These are phyloP conservation scores for Cardamine resedifolia DNA, from an alignment of 345 rosid genomes.

Conservation along the genomic window DNA sequence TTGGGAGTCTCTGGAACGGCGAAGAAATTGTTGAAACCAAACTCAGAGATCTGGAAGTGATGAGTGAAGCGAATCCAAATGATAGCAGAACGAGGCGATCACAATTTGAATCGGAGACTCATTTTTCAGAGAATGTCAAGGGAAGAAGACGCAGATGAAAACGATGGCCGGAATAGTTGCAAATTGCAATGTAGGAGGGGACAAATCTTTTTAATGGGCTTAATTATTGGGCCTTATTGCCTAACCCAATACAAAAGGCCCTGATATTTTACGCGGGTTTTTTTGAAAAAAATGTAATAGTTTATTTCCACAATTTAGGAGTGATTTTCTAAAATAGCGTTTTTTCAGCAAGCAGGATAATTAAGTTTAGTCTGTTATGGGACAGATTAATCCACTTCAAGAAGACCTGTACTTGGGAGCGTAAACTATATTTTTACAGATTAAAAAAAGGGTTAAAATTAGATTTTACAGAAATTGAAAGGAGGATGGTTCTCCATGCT, in stretches of 20 bases:
- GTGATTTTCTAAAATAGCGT: not conserved
- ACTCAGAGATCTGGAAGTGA: too few species aligned
- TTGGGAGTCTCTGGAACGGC: too few species aligned
- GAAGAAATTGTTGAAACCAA: too few species aligned
- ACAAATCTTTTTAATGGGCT: not conserved
- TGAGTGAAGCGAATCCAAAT: too few species aligned
- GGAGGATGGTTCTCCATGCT: slow-evolving; percentile 31
- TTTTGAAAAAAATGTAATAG: too few species aligned
- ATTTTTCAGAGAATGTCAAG: too few species aligned
- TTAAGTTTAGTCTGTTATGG: not conserved
- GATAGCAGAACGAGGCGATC: not conserved
- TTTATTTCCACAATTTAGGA: not conserved
- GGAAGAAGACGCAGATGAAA: too few species aligned
- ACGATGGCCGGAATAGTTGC: not conserved
- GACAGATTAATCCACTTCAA: slow-evolving; percentile 5
- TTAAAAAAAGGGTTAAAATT: not conserved
- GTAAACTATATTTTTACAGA: not conserved
- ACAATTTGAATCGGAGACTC: not conserved
- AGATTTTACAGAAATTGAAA: slow-evolving; percentile 11
- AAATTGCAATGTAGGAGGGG: not conserved
- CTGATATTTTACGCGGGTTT: not conserved
- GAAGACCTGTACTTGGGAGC: not conserved
- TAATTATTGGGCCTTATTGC: not conserved
- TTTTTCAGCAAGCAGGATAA: not conserved
- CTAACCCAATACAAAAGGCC: not conserved